phyloP scores from a whole-genome alignment of 1,284 basidiomycete species.

The Ustilago cynodontis region DNA sequence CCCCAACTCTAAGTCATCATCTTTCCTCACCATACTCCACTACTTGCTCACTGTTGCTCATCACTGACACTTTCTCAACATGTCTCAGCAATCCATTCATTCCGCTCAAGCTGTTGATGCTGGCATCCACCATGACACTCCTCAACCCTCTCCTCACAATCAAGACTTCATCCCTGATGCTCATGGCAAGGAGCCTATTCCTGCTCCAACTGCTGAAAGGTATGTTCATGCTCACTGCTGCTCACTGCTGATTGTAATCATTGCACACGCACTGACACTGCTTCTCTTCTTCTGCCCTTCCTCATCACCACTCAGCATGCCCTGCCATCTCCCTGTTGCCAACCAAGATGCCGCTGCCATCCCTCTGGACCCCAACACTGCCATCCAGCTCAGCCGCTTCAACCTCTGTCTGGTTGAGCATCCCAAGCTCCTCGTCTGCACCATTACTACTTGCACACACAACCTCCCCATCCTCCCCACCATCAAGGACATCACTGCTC shows the following conservation, averaged over 20 bases:
- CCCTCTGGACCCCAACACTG: background rate
- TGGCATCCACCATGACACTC: background rate
- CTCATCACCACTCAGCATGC: background rate
- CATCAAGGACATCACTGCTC: background rate
- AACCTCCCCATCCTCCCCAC: background rate
- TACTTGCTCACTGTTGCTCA: too few relatives aligned
- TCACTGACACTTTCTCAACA: background rate
- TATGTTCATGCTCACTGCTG: background rate
- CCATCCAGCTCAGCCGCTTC: conserved; percentile 5
- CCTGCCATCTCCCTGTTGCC: background rate
- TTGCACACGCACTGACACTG: background rate
- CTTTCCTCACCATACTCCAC: background rate
- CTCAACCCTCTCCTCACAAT: background rate
- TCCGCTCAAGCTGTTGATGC: background rate
- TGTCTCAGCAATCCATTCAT: background rate
- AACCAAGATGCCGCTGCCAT: conserved; percentile 1
- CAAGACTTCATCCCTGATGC: too few relatives aligned
- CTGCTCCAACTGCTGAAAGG: background rate
- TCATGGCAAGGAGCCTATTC: background rate
- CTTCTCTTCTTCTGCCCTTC: background rate
- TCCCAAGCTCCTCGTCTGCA: background rate
- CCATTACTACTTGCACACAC: background rate
- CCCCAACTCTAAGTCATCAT: background rate
- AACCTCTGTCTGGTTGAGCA: conserved; percentile 3
- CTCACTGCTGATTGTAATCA: background rate